These are phyloP conservation scores for Onygenales sp. DNA, from an alignment of 2,329 filamentous ascomycete genomes.

Conservation along the genomic window DNA sequence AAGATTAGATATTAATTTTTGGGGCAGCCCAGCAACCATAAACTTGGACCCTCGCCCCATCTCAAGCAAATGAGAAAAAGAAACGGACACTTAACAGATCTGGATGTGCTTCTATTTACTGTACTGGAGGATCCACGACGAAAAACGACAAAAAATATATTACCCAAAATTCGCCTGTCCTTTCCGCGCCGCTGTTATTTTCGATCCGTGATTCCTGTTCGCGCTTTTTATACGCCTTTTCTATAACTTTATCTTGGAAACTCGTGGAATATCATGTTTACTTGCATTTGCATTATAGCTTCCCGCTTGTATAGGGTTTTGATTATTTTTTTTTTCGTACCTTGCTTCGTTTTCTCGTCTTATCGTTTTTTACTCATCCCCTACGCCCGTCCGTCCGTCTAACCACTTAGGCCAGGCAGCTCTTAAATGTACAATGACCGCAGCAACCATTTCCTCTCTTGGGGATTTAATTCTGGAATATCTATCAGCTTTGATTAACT, in stretches of 20 bases:
- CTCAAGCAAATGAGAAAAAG: neutral
- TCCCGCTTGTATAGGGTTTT: conserved; percentile 5
- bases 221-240: neutral
- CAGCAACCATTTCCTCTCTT: neutral
- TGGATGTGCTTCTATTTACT: neutral
- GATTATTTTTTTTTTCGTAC: conserved; percentile 4
- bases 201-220: conserved; percentile 10
- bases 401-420: too few species aligned
- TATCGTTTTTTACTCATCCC: neutral
- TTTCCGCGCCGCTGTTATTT: neutral
- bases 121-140: conserved; percentile 2
- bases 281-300: conserved; percentile 8
- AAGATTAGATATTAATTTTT: conserved; percentile 31
- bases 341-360: conserved; percentile 3
- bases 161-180: neutral
- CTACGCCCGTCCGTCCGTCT: conserved; percentile 1
- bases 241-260: neutral
- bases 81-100: neutral
- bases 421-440: too few species aligned
- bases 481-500: too few species aligned
- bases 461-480: neutral
- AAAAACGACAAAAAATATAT: neutral
- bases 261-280: conserved; percentile 4
- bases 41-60: neutral
- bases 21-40: conserved; percentile 29